Conservation (phyloP, 345 rosid species). For the Arabis alpina region DNA sequence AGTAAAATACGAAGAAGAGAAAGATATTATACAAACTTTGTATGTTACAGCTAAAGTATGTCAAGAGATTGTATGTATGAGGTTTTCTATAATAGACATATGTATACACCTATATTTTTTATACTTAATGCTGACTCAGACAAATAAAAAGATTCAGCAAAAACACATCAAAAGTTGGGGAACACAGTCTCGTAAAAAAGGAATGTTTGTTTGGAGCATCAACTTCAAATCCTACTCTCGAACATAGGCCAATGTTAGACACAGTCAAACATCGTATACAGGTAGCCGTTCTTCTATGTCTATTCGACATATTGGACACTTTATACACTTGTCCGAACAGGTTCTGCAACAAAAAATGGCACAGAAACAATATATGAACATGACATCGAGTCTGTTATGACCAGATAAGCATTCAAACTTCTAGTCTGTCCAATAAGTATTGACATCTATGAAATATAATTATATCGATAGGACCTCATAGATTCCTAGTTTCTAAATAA, state of each 20-base stretch:
- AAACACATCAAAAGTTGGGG: slow-evolving; percentile 33
- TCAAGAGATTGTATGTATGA: slow-evolving; percentile 19
- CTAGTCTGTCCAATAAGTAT: slow-evolving; percentile 2
- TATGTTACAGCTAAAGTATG: slow-evolving; percentile 32
- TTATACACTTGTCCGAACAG: slow-evolving; percentile 87
- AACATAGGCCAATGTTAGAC: slow-evolving; percentile 35
- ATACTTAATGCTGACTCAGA: slow-evolving; percentile 40
- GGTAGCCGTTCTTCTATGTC: slow-evolving; percentile 73
- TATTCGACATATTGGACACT: slow-evolving; percentile 88
- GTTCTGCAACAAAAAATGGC: slow-evolving; percentile 51
- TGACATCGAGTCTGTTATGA: slow-evolving; percentile 6
- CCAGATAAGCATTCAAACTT: neutral
- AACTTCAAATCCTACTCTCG: slow-evolving; percentile 36
- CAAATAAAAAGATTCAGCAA: slow-evolving; percentile 43
- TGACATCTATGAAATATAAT: neutral
- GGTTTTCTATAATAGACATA: slow-evolving; percentile 15
- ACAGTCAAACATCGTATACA: slow-evolving; percentile 80
- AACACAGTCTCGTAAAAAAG: slow-evolving; percentile 24
- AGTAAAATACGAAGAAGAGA: neutral
- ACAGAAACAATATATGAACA: slow-evolving; percentile 15
- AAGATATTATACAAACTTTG: slow-evolving; percentile 25
- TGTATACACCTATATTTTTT: slow-evolving; percentile 32
- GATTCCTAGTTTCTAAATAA: slow-evolving; percentile 11
- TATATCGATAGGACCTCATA: slow-evolving; percentile 5
- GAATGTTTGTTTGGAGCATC: slow-evolving; percentile 31